These are phyloP conservation scores for Aureobasidium leucospermi DNA, from an alignment of 2,329 filamentous ascomycete genomes.

Conservation along the genomic window DNA sequence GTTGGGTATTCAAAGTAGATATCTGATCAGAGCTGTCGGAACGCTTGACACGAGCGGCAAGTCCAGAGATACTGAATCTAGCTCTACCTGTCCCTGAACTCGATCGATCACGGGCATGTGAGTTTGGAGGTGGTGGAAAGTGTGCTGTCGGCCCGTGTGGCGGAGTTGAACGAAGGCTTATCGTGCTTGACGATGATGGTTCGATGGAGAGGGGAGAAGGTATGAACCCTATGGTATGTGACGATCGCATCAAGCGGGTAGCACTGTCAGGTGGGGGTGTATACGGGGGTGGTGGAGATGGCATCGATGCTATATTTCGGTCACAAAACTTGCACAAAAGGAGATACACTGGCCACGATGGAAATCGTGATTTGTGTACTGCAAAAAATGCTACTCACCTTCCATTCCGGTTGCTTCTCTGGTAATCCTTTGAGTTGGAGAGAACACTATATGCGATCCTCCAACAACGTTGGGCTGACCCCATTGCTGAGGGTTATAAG, in stretches of 20 bases:
- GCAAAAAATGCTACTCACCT: conserved; percentile 29
- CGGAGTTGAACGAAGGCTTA: conserved; percentile 23
- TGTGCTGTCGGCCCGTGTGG: conserved; percentile 24
- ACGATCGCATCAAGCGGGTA: conserved; percentile 29
- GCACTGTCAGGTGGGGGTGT: conserved; percentile 35
- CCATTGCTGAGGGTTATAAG: conserved; percentile 47
- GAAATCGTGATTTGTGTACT: background rate
- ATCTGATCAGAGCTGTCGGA: conserved; percentile 16
- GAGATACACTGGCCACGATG: background rate
- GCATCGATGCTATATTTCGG: conserved; percentile 37
- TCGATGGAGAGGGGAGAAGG: conserved; percentile 26
- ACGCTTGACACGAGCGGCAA: conserved; percentile 25
- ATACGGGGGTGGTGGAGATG: conserved; percentile 44
- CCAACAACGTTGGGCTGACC: conserved; percentile 31
- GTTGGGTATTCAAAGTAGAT: background rate
- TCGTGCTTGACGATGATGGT: conserved; percentile 16
- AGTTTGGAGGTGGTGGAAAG: conserved; percentile 26
- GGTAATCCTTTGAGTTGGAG: conserved; percentile 25
- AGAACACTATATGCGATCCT: conserved; percentile 30
- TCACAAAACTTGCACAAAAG: background rate
- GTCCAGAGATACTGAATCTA: conserved; percentile 25
- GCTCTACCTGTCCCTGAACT: conserved; percentile 28
- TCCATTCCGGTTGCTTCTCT: conserved; percentile 42
- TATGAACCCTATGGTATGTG: conserved; percentile 31
- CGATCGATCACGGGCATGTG: conserved; percentile 31